These are phyloP conservation scores for Stropharia rugosoannulata DNA, from an alignment of 768 basidiomycete species.

Conservation along the genomic window DNA sequence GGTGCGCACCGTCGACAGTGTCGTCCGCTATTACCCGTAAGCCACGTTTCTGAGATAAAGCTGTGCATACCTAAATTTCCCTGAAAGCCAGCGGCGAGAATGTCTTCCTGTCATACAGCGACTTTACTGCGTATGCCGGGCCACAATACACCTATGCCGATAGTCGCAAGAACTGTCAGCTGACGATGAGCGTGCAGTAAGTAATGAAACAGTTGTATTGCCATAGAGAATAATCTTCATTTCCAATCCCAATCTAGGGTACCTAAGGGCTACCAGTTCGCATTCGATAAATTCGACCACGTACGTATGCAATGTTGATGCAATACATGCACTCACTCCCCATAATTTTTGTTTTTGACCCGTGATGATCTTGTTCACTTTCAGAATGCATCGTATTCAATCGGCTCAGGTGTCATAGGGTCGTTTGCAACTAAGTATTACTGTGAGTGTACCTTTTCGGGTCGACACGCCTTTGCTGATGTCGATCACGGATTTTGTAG, in stretches of 20 bases:
- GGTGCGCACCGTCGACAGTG: too few relatives aligned
- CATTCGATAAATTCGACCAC: too few relatives aligned
- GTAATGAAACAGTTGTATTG: neutral
- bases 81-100: slow-evolving; percentile 10
- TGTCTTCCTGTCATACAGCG: slow-evolving; percentile 13
- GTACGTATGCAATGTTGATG: too few relatives aligned
- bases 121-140: slow-evolving; percentile 18
- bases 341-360: too few relatives aligned
- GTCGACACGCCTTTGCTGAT: neutral
- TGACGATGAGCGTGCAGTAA: slow-evolving; percentile 20
- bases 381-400: slow-evolving; percentile 17
- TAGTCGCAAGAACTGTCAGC: slow-evolving; percentile 18
- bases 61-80: neutral
- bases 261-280: too few relatives aligned
- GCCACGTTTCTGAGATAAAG: too few relatives aligned
- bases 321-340: too few relatives aligned
- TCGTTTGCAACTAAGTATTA: too few relatives aligned
- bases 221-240: too few relatives aligned
- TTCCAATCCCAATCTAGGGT: too few relatives aligned
- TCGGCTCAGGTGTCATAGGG: slow-evolving; percentile 15
- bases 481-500: slow-evolving; percentile 3
- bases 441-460: slow-evolving; percentile 18
- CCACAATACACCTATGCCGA: slow-evolving; percentile 12
- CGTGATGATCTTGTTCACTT: neutral
- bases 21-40: too few relatives aligned